Percentiles rank a stretch among this genome's conserved stretches.
Evolutionary conservation across 257 asterid species (phyloP).

Genomic region (Fraxinus cuspidata): DNA sequence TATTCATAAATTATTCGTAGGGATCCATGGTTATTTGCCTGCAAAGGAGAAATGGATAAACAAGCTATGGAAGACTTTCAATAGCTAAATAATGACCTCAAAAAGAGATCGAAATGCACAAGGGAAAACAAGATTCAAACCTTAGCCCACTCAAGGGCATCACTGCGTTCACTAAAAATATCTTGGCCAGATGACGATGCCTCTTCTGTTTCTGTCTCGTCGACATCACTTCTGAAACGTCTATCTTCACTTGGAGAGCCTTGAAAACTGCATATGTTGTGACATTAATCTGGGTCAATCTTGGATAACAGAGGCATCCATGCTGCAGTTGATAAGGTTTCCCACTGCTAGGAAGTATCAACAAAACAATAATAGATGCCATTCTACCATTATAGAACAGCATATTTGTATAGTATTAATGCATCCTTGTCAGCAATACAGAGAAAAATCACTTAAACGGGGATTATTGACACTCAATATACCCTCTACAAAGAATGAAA

Average conservation of each 20-base stretch:
- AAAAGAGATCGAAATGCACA: slow-evolving; percentile 10
- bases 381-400: not conserved
- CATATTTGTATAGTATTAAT: slow-evolving; percentile 13
- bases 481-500: not conserved
- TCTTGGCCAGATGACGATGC: slow-evolving; percentile 95
- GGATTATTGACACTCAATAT: slow-evolving; percentile 12
- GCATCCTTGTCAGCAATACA: slow-evolving; percentile 2
- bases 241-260: slow-evolving; percentile 85
- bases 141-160: slow-evolving; percentile 96
- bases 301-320: slow-evolving; percentile 6
- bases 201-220: slow-evolving; percentile 79
- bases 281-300: not conserved
- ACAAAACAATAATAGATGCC: not conserved
- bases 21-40: slow-evolving; percentile 84
- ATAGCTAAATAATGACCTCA: slow-evolving; percentile 17
- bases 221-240: slow-evolving; percentile 68
- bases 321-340: slow-evolving; percentile 1
- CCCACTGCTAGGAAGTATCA: not conserved
- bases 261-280: slow-evolving; percentile 58
- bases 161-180: slow-evolving; percentile 70
- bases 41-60: slow-evolving; percentile 27
- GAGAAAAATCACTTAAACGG: not conserved
- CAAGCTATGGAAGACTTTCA: slow-evolving; percentile 21
- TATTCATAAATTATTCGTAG: slow-evolving; percentile 87
- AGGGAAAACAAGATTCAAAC: slow-evolving; percentile 39